Base-by-base conservation (phyloP, 2,329 filamentous ascomycete genomes). In the Cladobotryum mycophilum region DNA sequence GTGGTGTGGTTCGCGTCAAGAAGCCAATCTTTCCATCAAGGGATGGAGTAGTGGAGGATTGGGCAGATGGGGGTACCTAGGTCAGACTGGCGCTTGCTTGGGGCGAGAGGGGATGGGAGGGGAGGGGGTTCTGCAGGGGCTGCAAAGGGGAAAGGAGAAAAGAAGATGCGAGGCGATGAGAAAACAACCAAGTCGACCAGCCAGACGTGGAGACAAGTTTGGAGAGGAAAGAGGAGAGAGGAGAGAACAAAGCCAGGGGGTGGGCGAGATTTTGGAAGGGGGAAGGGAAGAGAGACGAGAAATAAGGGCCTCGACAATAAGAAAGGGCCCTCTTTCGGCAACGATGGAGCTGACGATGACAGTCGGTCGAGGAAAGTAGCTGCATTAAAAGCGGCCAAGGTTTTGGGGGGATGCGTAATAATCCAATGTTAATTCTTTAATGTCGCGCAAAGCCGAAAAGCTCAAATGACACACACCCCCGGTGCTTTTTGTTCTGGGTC, bases 1-100 rank as follows among this genome's bases (percentile, higher is more conserved):
- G 55, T 54, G 59, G 56, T 53, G 48, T 57, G 61, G 59, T 63
- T 64, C 58, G 58, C 59, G 59, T 60, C 41, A 37, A 58, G 20
- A 58, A 56, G 56, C 58, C 59, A 56, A 58, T 30, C 25, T 48
- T 36, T 37, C 41, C 25, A 34, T 5, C 14, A 45, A 20, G 40
- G 38, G 30, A 46, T 38, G 47, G 51, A 5, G n/a, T n/a, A 45
- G 49, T 48, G 58, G 58, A 60, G 61, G 59, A 55, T 61, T 61
- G 25, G 41, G 45, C 41, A 34, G 49, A 45, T 30, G 13, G 41
- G 41, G 47, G 50, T 30, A 30, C 25, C 25, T 30, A 11, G 44
- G 50, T 37, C 17, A 43, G 46, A 17, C 49, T 38, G 50, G 47
- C 33, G 36, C 47, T 42, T 45, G 20, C 20, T 20, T 20, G 20